Conservation (phyloP, 2,329 filamentous ascomycete species). For the Alternaria dauci region DNA sequence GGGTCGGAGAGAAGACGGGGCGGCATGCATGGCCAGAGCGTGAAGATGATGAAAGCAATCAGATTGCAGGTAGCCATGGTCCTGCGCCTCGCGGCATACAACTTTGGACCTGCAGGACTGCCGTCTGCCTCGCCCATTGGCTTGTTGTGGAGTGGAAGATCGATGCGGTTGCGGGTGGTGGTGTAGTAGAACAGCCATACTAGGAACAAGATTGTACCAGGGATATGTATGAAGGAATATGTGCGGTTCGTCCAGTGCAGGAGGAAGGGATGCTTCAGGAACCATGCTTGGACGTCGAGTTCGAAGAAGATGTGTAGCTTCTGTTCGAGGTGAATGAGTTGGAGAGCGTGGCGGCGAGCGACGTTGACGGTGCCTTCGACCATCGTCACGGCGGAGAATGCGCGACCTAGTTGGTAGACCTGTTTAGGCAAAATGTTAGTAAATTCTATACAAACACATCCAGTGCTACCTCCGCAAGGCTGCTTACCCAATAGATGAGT, state of each 20-base stretch:
- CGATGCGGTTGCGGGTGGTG: slow-evolving; percentile 65
- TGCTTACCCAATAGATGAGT: slow-evolving; percentile 76
- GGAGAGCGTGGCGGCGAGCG: slow-evolving; percentile 72
- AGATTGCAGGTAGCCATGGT: slow-evolving; percentile 68
- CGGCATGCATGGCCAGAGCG: slow-evolving; percentile 68
- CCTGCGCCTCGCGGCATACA: slow-evolving; percentile 64
- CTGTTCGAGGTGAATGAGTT: slow-evolving; percentile 73
- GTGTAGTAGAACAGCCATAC: slow-evolving; percentile 75
- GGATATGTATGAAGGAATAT: slow-evolving; percentile 82
- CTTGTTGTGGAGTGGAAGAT: slow-evolving; percentile 53
- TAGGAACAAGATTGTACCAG: slow-evolving; percentile 75
- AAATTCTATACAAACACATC: neutral
- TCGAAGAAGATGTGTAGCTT: slow-evolving; percentile 71
- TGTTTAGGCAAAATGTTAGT: slow-evolving; percentile 40
- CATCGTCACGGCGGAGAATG: slow-evolving; percentile 74
- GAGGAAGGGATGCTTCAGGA: slow-evolving; percentile 62
- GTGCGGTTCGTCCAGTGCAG: slow-evolving; percentile 75
- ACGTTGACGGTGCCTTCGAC: slow-evolving; percentile 73
- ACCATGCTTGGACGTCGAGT: slow-evolving; percentile 66
- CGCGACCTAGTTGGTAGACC: slow-evolving; percentile 78
- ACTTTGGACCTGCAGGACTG: slow-evolving; percentile 58
- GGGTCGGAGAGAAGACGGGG: slow-evolving; percentile 64
- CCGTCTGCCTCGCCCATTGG: slow-evolving; percentile 39
- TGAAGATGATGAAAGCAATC: slow-evolving; percentile 67
- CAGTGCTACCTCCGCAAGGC: neutral